Evolutionary conservation across 1,284 basidiomycete genomes (phyloP), one percentile per base, ranked within the genome.

Genomic region (Cryptococcus depauperatus): DNA sequence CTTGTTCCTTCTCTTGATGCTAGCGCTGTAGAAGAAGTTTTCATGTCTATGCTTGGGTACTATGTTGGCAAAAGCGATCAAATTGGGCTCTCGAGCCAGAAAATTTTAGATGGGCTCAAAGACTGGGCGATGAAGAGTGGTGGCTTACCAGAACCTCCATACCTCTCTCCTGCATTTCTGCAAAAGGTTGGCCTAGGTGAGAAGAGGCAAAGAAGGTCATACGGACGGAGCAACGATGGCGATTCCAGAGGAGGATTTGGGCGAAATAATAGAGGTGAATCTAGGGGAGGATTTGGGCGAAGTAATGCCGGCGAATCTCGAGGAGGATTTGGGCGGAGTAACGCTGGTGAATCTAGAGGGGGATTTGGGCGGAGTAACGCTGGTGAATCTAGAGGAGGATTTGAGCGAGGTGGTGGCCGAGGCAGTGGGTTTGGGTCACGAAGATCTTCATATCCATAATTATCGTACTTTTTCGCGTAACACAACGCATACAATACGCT

Each of bases 1-100:
- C 48, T 70, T 47, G 55, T 73, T 49, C 64, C 70, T 13, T 52
- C 60, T 10, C 64, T 86, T 27, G 79, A 84, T 57, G 67, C 72
- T 28, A 74, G 77, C 5, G 77, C 79, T 0, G 62, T 88, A 42
- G 68, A 73, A 35, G 81, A 84, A 54, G 79, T 83, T 1, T 83
- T 87, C 61, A 73, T 77, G 21, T 81, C 83, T 7, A 64, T 85
- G 43, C 68, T 91, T 11, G 89, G 89, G 0, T 92, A 81, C 74
- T 92, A 91, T 70, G 54, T 80, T 38, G 64, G 74, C 40, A 79
- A 79, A 57, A 47, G 71, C 0, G 62, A 62, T 6, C 74, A 81
- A 22, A 58, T 89, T 41, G 74, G 80, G 21, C 59, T 76, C 2
- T 58, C 51, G 2, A 21, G 42, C 2, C 40, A 51, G 19, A 74